These are phyloP conservation scores for Chaetomium sp. DNA, from an alignment of 2,329 filamentous ascomycete species.

Conservation along the genomic window DNA sequence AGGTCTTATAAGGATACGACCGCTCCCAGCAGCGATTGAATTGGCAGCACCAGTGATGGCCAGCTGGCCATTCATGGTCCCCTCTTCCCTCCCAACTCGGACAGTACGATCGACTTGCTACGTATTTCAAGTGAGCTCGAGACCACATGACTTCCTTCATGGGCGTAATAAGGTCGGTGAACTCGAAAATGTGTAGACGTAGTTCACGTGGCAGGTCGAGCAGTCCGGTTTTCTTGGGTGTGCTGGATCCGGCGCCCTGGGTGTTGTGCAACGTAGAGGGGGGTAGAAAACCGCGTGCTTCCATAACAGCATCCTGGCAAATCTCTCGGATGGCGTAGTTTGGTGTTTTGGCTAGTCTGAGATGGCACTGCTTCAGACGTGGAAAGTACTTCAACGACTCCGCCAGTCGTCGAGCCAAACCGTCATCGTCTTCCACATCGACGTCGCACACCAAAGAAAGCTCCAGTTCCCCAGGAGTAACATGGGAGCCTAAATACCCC, in stretches of 20 bases:
- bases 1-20: not conserved
- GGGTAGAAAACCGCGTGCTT: not conserved
- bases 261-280: not conserved
- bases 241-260: not conserved
- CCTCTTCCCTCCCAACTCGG: not conserved
- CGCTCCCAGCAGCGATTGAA: not conserved
- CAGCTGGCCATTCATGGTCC: not conserved
- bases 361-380: conserved; percentile 1
- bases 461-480: conserved; percentile 2
- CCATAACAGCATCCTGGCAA: not conserved
- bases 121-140: not conserved
- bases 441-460: conserved; percentile 8
- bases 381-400: not conserved
- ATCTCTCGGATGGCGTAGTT: not conserved
- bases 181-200: conserved; percentile 17
- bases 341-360: not conserved
- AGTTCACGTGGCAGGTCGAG: conserved; percentile 20
- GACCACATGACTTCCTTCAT: conserved; percentile 20
- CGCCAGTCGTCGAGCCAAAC: not conserved
- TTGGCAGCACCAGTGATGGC: not conserved
- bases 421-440: too few species aligned
- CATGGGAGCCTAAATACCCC: not conserved
- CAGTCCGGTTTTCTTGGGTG: not conserved
- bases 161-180: conserved; percentile 23
- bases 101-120: not conserved